Base-by-base conservation (phyloP, 2,329 filamentous ascomycete genomes). In the Trichoderma sp. region DNA sequence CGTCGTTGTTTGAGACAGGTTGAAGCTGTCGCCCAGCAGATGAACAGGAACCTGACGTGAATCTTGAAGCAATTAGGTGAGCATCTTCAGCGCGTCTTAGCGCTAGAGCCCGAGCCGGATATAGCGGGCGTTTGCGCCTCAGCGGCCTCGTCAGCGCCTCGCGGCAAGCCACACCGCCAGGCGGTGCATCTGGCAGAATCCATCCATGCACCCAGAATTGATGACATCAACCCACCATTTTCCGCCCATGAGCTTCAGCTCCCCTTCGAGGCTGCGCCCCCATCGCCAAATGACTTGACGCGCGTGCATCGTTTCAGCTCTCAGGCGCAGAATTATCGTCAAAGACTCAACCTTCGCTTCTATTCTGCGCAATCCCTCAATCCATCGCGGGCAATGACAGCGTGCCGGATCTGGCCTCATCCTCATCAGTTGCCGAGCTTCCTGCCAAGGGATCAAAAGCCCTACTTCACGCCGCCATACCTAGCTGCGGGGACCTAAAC, bases 261-360 rank as follows among this genome's bases (percentile, higher is more conserved):
- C 14, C 34, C 12, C 68, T 70, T 70, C 62, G 67, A 68, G 69
- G 70, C 70, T 72, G 67, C 69, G 69, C 67, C 54, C 51, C 59
- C 51, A 63, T 64, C 67, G 50, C 47, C 63, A 60, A 61, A 43
- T 21, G 34, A 44, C 24, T 44, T 61, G 62, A 65, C 65, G 65
- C 60, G 60, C 26, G 47, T 60, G 43, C 62, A 52, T 44, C 21
- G 5, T 30, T 61, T 52, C 55, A 56, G 47, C 55, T 34, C 43
- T 52, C 30, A 17, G 26, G 17, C 21, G 44, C 61, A 30, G n/a
- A 15, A 17, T 19, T 45, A 30, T 17, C 50, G 57, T 28, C 28
- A 43, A 41, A 56, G 44, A 41, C 3, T 52, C 50, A 19, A 52
- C 50, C 50, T 52, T 17, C 17, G 12, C 15, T n/a, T n/a, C 28